phyloP scores from a whole-genome alignment of 2,329 filamentous ascomycete genomes.

The Cytospora paraplurivora region DNA sequence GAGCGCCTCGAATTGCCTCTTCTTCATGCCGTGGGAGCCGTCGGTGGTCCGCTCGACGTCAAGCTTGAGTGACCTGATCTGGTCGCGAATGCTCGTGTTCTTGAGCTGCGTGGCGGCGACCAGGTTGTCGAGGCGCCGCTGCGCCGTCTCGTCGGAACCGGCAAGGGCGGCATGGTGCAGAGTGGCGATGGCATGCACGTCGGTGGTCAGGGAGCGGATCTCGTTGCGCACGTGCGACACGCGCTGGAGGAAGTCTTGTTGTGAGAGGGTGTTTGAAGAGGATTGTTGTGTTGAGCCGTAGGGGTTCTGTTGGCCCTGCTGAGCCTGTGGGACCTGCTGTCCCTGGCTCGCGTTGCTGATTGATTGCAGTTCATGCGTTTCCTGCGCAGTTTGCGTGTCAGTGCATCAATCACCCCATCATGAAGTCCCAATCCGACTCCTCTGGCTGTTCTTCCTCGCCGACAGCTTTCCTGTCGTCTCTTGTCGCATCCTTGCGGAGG shows the following conservation, averaged over 20 bases:
- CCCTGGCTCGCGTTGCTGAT: constrained; percentile 41
- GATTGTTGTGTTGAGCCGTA: constrained; percentile 32
- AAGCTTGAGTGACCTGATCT: constrained; percentile 74
- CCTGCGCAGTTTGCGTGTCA: constrained; percentile 33
- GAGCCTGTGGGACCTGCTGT: constrained; percentile 29
- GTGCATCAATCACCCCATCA: background rate
- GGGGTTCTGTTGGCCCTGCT: constrained; percentile 31
- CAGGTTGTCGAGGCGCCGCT: constrained; percentile 64
- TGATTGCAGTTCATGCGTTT: constrained; percentile 56
- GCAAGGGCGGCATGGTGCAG: constrained; percentile 73
- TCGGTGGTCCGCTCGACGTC: constrained; percentile 67
- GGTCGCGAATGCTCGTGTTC: constrained; percentile 75
- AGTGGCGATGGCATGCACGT: constrained; percentile 67
- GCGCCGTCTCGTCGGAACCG: constrained; percentile 60
- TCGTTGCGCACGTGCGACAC: constrained; percentile 68
- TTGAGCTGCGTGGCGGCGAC: constrained; percentile 70
- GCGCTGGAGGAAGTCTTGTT: constrained; percentile 69
- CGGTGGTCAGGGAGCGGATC: constrained; percentile 66
- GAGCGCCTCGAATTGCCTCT: constrained; percentile 67
- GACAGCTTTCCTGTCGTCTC: background rate
- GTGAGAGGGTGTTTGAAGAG: constrained; percentile 51
- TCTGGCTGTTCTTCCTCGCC: background rate
- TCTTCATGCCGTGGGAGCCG: constrained; percentile 65
- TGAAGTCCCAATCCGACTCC: background rate
- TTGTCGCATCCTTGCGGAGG: constrained; percentile 31